Evolutionary conservation across 257 asterid species (phyloP).

Genomic region (Ilex asprella): DNA sequence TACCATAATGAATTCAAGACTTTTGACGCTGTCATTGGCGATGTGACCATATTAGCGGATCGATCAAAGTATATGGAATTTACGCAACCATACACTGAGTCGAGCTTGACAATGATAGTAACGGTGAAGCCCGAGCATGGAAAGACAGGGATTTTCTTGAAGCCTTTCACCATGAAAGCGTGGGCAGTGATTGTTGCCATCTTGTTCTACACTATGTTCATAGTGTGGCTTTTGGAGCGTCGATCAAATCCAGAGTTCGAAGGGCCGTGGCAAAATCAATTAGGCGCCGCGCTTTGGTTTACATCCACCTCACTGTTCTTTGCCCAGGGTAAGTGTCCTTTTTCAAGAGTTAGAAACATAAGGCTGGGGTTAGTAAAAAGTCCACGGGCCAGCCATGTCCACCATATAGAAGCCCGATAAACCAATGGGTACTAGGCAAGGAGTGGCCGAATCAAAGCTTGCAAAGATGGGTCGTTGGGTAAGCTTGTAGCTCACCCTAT

Average conservation of each 20-base stretch:
- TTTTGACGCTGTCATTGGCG: conserved; percentile 25
- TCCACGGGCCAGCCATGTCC: too few species aligned
- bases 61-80: conserved; percentile 27
- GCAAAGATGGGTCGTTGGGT: too few species aligned
- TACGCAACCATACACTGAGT: conserved; percentile 30
- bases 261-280: conserved; percentile 27
- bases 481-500: too few species aligned
- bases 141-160: conserved; percentile 27
- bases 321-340: conserved; percentile 29
- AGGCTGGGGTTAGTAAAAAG: too few species aligned
- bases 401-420: too few species aligned
- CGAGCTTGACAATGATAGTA: conserved; percentile 35
- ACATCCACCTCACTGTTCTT: conserved; percentile 36
- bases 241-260: conserved; percentile 21
- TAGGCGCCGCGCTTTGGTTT: conserved; percentile 35
- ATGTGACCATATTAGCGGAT: conserved; percentile 24
- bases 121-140: conserved; percentile 9
- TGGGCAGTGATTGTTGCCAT: conserved; percentile 25
- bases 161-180: conserved; percentile 28
- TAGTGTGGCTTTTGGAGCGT: conserved; percentile 35
- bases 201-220: conserved; percentile 30
- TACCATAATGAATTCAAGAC: conserved; percentile 1
- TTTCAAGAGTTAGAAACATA: background rate
- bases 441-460: too few species aligned
- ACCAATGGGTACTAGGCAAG: too few species aligned